These are phyloP conservation scores for Leptographium lundbergii DNA, from an alignment of 2,329 filamentous ascomycete species.

Conservation along the genomic window DNA sequence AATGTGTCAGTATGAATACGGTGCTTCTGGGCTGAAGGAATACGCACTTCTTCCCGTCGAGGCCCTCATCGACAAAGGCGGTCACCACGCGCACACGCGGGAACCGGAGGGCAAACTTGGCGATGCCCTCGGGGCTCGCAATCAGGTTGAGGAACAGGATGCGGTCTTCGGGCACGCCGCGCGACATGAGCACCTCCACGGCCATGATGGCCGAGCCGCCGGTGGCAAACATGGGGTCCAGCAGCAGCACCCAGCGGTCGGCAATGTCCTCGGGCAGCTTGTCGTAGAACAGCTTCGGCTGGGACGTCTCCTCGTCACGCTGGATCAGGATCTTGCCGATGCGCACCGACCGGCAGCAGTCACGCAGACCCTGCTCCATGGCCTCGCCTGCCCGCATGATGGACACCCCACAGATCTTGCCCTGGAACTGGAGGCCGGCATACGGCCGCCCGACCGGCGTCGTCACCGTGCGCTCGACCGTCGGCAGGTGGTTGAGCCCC, in stretches of 20 bases:
- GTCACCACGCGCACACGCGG: conserved; percentile 86
- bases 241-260: conserved; percentile 78
- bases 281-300: conserved; percentile 92
- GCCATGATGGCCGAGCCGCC: conserved; percentile 95
- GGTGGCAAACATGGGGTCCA: conserved; percentile 99
- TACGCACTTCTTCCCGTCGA: conserved; percentile 85
- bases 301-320: conserved; percentile 84
- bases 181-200: conserved; percentile 78
- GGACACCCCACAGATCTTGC: conserved; percentile 95
- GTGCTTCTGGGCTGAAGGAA: neutral
- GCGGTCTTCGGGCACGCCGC: conserved; percentile 85
- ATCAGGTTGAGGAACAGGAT: conserved; percentile 96
- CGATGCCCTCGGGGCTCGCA: conserved; percentile 86
- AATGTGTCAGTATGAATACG: conserved; percentile 25
- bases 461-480: conserved; percentile 76
- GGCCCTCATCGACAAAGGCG: conserved; percentile 84
- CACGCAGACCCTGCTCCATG: conserved; percentile 93
- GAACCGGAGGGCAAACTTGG: conserved; percentile 79
- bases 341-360: conserved; percentile 94
- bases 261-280: conserved; percentile 93
- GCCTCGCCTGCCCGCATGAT: conserved; percentile 98
- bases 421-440: conserved; percentile 85
- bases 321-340: conserved; percentile 99
- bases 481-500: conserved; percentile 89
- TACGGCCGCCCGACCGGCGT: conserved; percentile 85